Base-by-base conservation (phyloP, 257 asterid species). In the Echium plantagineum region DNA sequence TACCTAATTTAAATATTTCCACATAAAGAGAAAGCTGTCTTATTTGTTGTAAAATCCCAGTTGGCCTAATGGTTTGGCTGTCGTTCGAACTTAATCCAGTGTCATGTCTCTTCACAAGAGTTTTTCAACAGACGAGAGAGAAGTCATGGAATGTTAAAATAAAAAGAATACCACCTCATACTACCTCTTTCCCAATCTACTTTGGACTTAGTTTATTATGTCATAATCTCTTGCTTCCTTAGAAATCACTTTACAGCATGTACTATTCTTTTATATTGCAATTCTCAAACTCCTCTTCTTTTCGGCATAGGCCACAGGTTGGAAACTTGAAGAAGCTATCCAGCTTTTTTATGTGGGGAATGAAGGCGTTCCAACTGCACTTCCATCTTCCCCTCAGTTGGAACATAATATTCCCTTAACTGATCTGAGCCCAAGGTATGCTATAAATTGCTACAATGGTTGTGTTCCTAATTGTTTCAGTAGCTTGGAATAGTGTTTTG, bases 301-400 rank as follows among this genome's bases (percentile, higher is more conserved):
- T 59, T 63, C 49, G 55, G 61, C 30, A 49, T 82, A 93, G 99
- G 99, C 99, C 73, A 86, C 99, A 67, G 77, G 84, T 75, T 93
- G 99, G 99, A 81, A 83, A 73, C 97, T 93, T 59, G 99, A 93
- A 54, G 99, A 93, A 71, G 99, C 99, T 72, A 77, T 93, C 76
- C 99, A 93, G 73, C 97, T 93, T 64, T 93, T 80, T 71, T 93
- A 78, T 74, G 56, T 89, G 5, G 99, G 93, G 70, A 84, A 78
- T 78, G 99, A 93, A 26, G 84, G 82, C 61, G 83, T 83, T 59
- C 55, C 70, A 15, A 74, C 68, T 55, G 67, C 79, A 46, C 65
- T 83, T 66, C 65, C 62, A 28, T 58, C 28, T 53, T 66, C 81
- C 69, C 73, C 84, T 53, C 78, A 77, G 21, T 15, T 58, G 62